These are phyloP conservation scores for Hymenoscyphus infarciens DNA, from an alignment of 2,329 filamentous ascomycete genomes.

Conservation along the genomic window DNA sequence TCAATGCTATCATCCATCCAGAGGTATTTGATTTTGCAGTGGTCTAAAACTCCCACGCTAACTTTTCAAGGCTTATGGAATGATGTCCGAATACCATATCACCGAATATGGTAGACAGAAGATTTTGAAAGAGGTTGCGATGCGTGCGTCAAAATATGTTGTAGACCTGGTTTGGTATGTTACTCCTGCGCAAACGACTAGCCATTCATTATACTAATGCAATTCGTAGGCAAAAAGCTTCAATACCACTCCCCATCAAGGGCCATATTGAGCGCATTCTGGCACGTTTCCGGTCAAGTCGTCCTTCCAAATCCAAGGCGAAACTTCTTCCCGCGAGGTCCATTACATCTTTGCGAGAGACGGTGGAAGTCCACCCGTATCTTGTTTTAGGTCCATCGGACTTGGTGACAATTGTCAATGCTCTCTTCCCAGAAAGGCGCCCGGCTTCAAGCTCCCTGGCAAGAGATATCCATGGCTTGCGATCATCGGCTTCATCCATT, in stretches of 20 bases:
- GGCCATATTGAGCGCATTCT: conserved; percentile 70
- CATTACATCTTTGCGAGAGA: conserved; percentile 69
- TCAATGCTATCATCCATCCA: conserved; percentile 80
- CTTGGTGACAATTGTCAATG: conserved; percentile 74
- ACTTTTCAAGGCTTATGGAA: conserved; percentile 47
- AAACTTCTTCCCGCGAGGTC: conserved; percentile 68
- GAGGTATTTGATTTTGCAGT: conserved; percentile 55
- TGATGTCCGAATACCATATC: conserved; percentile 88
- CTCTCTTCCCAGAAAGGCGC: conserved; percentile 73
- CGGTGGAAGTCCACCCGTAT: conserved; percentile 75
- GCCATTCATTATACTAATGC: neutral
- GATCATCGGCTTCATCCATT: conserved; percentile 63
- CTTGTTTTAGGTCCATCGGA: conserved; percentile 78
- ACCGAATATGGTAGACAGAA: conserved; percentile 86
- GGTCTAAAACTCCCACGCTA: conserved; percentile 16
- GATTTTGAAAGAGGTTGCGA: conserved; percentile 73
- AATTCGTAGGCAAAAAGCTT: conserved; percentile 37
- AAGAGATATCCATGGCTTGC: conserved; percentile 52
- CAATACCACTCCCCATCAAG: conserved; percentile 60
- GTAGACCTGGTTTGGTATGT: conserved; percentile 65
- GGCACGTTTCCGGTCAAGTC: conserved; percentile 51
- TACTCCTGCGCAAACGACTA: neutral
- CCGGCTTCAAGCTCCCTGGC: conserved; percentile 53
- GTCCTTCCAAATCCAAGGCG: conserved; percentile 43
- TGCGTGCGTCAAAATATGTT: conserved; percentile 74